phyloP scores from a whole-genome alignment of 192 early-diverging fungal species.

The Mortierella claussenii region DNA sequence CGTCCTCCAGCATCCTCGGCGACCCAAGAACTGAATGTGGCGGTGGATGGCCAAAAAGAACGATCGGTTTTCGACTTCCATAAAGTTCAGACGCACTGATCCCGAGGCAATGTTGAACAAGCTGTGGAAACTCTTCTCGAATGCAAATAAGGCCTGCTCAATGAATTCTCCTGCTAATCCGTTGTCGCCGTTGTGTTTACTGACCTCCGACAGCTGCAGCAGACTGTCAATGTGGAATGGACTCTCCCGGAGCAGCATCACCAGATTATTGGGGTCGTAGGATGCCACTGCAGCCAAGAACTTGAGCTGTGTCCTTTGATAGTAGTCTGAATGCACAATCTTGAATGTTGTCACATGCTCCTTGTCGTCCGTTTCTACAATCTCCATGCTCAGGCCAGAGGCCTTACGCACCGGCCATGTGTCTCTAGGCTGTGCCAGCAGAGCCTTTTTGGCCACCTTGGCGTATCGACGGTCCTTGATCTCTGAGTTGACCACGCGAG shows the following conservation, averaged over 20 bases:
- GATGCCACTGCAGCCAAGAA: conserved; percentile 80
- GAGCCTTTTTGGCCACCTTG: conserved; percentile 62
- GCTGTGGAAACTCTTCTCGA: conserved; percentile 84
- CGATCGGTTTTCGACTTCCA: conserved; percentile 81
- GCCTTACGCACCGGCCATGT: conserved; percentile 75
- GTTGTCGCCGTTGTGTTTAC: conserved; percentile 87
- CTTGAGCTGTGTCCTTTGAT: conserved; percentile 77
- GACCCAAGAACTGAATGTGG: conserved; percentile 84
- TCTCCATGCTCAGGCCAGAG: conserved; percentile 61
- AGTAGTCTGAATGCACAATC: conserved; percentile 76
- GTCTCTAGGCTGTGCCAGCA: conserved; percentile 75
- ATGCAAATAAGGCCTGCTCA: conserved; percentile 90
- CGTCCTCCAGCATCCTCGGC: conserved; percentile 95
- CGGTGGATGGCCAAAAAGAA: conserved; percentile 86
- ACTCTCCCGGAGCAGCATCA: conserved; percentile 72
- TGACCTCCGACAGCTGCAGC: conserved; percentile 86
- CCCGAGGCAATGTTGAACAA: conserved; percentile 77
- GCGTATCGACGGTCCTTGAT: conserved; percentile 61
- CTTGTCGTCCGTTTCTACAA: conserved; percentile 53
- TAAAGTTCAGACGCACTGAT: conserved; percentile 74
- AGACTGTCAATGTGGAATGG: conserved; percentile 92
- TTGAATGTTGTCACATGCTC: conserved; percentile 59
- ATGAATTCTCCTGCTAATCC: conserved; percentile 83
- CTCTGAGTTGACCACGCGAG: conserved; percentile 74
- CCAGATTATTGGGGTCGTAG: conserved; percentile 77